Conservation (phyloP, 1,139 yeast genomes). For the Scheffersomyces titani region DNA sequence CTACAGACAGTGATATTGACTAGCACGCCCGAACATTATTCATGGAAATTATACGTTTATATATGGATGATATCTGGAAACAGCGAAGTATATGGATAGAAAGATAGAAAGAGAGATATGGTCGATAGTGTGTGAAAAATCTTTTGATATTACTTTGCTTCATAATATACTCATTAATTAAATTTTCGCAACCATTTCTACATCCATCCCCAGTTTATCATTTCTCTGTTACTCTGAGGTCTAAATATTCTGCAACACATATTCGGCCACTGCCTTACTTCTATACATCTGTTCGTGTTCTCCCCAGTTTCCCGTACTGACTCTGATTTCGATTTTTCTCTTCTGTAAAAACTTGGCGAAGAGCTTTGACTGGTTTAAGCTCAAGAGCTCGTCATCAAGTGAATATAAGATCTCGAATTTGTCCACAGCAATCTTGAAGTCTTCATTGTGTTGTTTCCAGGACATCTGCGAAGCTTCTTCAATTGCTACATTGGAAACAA, state of each 20-base stretch:
- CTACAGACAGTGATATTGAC: no score
- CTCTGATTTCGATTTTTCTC: constrained; percentile 4
- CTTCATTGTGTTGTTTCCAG: constrained; percentile 2
- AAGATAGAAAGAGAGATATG: no score
- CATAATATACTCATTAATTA: no score
- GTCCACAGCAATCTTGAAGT: constrained; percentile 1
- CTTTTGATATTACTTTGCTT: no score
- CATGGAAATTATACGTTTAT: no score
- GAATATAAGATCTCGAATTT: constrained; percentile 28
- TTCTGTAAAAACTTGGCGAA: constrained; percentile 17
- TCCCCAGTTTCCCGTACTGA: constrained; percentile 28
- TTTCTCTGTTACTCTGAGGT: background rate
- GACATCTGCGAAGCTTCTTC: constrained; percentile 28
- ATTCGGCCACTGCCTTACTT: constrained; percentile 19
- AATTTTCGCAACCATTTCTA: background rate
- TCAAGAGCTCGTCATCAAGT: constrained; percentile 35
- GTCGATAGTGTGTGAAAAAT: no score
- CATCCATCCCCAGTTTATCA: background rate
- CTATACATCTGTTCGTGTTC: constrained; percentile 36
- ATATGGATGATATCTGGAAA: no score
- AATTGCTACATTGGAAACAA: constrained; percentile 22
- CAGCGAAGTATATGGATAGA: no score
- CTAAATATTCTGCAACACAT: background rate
- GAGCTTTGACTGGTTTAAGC: constrained; percentile 23
- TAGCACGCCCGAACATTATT: no score